phyloP scores from a whole-genome alignment of 805 yeast genomes.

The Wickerhamomyces bovis region DNA sequence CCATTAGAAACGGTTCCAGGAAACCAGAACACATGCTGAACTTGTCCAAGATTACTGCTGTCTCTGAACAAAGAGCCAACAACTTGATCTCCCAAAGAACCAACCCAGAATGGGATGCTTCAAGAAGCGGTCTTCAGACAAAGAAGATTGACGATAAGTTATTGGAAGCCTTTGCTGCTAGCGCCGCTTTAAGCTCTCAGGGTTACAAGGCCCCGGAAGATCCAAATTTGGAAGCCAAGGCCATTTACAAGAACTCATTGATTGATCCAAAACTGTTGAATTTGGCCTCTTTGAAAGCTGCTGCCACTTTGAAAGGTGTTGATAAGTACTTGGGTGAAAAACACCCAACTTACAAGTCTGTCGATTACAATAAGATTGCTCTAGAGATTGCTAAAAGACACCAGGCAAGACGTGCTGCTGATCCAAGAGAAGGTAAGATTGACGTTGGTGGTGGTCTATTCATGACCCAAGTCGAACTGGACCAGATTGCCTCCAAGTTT shows the following conservation, averaged over 20 bases:
- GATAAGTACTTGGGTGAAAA: conserved; percentile 37
- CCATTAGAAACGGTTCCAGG: conserved; percentile 33
- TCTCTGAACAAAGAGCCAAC: conserved; percentile 38
- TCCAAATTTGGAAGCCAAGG: conserved; percentile 39
- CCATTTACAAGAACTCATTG: conserved; percentile 27
- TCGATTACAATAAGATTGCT: conserved; percentile 65
- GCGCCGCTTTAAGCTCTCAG: conserved; percentile 52
- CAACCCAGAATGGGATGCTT: conserved; percentile 23
- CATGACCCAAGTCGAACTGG: conserved; percentile 70
- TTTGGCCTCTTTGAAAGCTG: conserved; percentile 48
- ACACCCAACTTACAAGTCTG: conserved; percentile 33
- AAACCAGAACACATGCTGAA: conserved; percentile 34
- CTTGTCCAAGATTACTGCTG: conserved; percentile 44
- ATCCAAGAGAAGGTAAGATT: conserved; percentile 42
- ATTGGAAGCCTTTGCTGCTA: conserved; percentile 44
- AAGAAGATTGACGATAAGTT: conserved; percentile 37
- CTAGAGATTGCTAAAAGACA: conserved; percentile 69
- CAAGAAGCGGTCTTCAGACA: conserved; percentile 36
- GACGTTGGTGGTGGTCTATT: conserved; percentile 85
- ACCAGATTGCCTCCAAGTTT: conserved; percentile 68
- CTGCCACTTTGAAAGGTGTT: conserved; percentile 31
- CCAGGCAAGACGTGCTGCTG: conserved; percentile 46
- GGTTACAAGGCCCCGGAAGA: conserved; percentile 32
- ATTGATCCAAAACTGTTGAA: conserved; percentile 40
- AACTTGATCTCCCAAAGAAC: conserved; percentile 25